Evolutionary conservation across 495 filamentous ascomycete species (phyloP).

Genomic region (Trichoderma parareesei): DNA sequence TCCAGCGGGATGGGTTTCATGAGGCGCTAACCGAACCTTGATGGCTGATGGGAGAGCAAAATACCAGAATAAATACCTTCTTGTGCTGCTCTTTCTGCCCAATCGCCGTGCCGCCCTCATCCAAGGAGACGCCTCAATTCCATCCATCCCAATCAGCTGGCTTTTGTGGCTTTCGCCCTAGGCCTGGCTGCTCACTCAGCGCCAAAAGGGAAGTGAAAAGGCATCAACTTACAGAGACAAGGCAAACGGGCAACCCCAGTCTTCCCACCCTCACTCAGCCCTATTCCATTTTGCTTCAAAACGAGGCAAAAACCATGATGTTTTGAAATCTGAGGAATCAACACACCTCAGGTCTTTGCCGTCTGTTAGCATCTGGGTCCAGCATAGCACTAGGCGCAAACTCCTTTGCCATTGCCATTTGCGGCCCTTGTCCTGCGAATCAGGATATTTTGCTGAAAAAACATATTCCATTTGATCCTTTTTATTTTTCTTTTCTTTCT

Average conservation of each 20-base stretch:
- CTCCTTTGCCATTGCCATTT: constrained; percentile 2
- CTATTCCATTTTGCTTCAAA: not conserved
- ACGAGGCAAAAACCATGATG: not conserved
- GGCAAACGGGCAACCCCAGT: not conserved
- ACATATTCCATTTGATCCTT: not conserved
- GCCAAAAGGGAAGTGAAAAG: not conserved
- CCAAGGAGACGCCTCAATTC: not conserved
- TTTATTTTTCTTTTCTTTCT: not conserved
- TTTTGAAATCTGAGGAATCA: not conserved
- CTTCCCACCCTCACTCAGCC: constrained; percentile 7
- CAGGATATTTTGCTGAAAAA: not conserved
- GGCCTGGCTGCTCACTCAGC: not conserved
- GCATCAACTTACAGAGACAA: not conserved
- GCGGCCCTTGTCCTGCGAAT: not conserved
- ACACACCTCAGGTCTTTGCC: too few species aligned
- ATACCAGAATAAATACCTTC: constrained; percentile 1
- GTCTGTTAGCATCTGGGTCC: not conserved
- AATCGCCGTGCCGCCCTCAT: not conserved
- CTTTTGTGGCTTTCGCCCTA: not conserved
- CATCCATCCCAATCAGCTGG: not conserved
- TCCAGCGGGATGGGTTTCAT: not conserved
- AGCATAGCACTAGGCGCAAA: not conserved
- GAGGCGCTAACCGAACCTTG: not conserved
- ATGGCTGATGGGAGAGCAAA: not conserved
- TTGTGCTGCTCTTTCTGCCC: not conserved